A percentile compares a stretch with the other conserved stretches of the same genome.
These are phyloP conservation scores for Boletus vinaceobasis DNA, from an alignment of 768 basidiomycete genomes.

Conservation along the genomic window DNA sequence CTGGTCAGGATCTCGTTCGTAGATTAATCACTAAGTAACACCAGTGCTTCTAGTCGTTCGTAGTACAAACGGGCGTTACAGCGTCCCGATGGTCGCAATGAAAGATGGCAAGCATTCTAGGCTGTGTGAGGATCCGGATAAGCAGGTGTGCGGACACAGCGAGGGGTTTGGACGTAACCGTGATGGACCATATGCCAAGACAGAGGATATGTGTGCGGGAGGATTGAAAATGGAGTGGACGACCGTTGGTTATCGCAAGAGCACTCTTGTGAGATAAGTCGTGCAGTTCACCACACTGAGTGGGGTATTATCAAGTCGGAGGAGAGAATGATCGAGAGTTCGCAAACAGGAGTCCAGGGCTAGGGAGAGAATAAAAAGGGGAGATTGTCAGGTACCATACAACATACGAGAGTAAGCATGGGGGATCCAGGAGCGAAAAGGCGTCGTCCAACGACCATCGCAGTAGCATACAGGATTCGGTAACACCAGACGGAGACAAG, in stretches of 20 bases:
- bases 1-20: neutral
- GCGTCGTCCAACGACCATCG: no score
- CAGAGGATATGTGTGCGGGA: no score
- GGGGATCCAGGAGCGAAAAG: neutral
- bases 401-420: neutral
- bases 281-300: neutral
- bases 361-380: no score
- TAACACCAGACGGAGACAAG: neutral
- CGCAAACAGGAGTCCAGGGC: conserved; percentile 3
- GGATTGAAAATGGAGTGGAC: neutral
- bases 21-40: neutral
- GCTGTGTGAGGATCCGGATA: neutral
- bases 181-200: no score
- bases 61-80: neutral
- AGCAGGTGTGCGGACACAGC: neutral
- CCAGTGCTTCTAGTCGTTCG: neutral
- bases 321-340: neutral
- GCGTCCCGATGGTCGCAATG: neutral
- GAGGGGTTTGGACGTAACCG: neutral
- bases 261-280: neutral
- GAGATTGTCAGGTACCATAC: conserved; percentile 13
- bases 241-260: neutral
- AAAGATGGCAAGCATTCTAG: neutral
- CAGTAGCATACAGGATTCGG: neutral
- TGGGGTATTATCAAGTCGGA: conserved; percentile 11